Percentiles rank a stretch among this genome's conserved stretches.
phyloP scores from a whole-genome alignment of 495 filamentous ascomycete species.

The Hypoxylon crocopeplum region DNA sequence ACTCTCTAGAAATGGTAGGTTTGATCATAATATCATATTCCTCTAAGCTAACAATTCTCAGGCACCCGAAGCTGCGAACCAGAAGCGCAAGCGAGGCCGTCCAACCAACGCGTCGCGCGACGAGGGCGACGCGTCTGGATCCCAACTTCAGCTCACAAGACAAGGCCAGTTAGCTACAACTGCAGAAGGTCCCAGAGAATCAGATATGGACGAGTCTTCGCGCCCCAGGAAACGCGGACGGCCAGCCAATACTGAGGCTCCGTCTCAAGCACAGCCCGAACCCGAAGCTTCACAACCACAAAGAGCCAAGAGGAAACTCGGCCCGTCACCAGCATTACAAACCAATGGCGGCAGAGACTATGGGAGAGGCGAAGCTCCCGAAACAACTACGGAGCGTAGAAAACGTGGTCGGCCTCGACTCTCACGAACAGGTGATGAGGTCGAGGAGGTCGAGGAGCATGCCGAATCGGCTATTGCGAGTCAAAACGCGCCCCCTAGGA shows the following conservation, averaged over 20 bases:
- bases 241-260: conserved; percentile 9
- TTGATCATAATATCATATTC: neutral
- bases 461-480: neutral
- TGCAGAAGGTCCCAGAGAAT: conserved; percentile 2
- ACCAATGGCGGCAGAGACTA: neutral
- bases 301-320: conserved; percentile 14
- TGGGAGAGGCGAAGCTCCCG: neutral
- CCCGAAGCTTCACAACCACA: conserved; percentile 17
- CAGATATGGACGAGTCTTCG: conserved; percentile 17
- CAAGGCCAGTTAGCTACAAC: conserved; percentile 20
- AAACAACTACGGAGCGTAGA: neutral
- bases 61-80: conserved; percentile 43
- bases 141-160: conserved; percentile 15
- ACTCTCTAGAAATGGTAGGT: conserved; percentile 11
- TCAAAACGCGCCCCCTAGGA: conserved; percentile 20
- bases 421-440: conserved; percentile 16
- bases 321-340: conserved; percentile 9
- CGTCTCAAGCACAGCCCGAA: conserved; percentile 25
- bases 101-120: conserved; percentile 47
- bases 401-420: conserved; percentile 16
- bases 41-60: conserved; percentile 27
- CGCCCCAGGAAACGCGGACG: conserved; percentile 36
- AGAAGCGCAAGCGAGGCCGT: conserved; percentile 53
- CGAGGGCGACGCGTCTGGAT: conserved; percentile 44
- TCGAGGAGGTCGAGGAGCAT: conserved; percentile 26